These are phyloP conservation scores for Biscogniauxia marginata DNA, from an alignment of 2,329 filamentous ascomycete species.

Conservation along the genomic window DNA sequence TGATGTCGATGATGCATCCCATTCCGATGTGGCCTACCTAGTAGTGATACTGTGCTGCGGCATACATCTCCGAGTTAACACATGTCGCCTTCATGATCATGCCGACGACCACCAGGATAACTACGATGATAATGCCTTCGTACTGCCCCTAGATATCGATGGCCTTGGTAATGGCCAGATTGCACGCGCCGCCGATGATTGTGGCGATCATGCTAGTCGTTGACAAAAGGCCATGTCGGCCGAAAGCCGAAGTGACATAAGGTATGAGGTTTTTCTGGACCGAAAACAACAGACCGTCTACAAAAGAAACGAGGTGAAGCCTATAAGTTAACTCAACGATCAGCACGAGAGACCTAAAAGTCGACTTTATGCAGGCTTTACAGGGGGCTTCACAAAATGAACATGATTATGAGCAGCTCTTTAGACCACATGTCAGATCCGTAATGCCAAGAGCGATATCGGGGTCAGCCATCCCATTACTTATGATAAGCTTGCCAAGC, in stretches of 20 bases:
- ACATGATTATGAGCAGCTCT: conserved; percentile 32
- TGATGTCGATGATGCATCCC: conserved; percentile 39
- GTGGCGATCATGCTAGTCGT: conserved; percentile 61
- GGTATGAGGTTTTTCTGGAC: conserved; percentile 52
- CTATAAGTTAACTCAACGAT: conserved; percentile 22
- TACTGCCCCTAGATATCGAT: conserved; percentile 49
- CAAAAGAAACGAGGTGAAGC: conserved; percentile 39
- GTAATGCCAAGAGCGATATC: conserved; percentile 5
- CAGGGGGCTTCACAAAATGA: conserved; percentile 35
- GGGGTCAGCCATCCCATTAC: not conserved
- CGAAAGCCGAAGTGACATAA: conserved; percentile 66
- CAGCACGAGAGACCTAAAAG: not conserved
- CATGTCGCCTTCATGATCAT: conserved; percentile 64
- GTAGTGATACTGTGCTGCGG: conserved; percentile 62
- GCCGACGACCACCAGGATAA: conserved; percentile 46
- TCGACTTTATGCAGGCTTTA: not conserved
- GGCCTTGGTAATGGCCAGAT: conserved; percentile 45
- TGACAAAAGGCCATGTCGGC: conserved; percentile 62
- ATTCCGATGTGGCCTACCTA: conserved; percentile 54
- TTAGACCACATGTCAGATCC: conserved; percentile 34
- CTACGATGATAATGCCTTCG: conserved; percentile 43
- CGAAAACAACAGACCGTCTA: conserved; percentile 37
- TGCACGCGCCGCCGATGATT: conserved; percentile 37
- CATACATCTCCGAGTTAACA: conserved; percentile 55
- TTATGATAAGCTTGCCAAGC: conserved; percentile 6